Evolutionary conservation across 2,329 filamentous ascomycete species (phyloP).

Genomic region (Drechmeria coniospora): DNA sequence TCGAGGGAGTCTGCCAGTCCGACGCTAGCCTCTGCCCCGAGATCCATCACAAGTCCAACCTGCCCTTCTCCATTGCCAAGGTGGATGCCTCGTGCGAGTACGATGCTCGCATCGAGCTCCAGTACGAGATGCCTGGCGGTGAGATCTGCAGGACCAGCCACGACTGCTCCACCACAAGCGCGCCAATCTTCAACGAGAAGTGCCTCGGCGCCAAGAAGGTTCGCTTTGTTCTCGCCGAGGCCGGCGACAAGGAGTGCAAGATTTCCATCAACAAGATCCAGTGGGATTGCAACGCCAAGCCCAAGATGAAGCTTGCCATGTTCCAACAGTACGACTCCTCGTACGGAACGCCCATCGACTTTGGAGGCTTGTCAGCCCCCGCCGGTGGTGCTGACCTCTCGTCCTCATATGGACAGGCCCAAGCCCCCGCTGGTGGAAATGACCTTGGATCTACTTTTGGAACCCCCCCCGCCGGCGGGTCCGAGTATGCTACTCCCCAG

Average conservation of each 20-base stretch:
- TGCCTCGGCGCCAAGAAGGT: slow-evolving; percentile 84
- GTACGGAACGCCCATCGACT: too few species aligned
- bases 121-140: slow-evolving; percentile 76
- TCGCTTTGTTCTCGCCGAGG: slow-evolving; percentile 52
- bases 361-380: too few species aligned
- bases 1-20: slow-evolving; percentile 36
- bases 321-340: too few species aligned
- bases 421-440: too few species aligned
- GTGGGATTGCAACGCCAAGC: too few species aligned
- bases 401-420: too few species aligned
- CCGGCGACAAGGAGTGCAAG: slow-evolving; percentile 39
- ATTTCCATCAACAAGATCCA: slow-evolving; percentile 28
- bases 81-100: slow-evolving; percentile 61
- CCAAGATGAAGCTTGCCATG: too few species aligned
- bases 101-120: slow-evolving; percentile 68
- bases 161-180: slow-evolving; percentile 51
- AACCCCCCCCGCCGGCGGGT: too few species aligned
- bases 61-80: slow-evolving; percentile 54
- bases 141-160: slow-evolving; percentile 65
- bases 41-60: slow-evolving; percentile 36
- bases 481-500: too few species aligned
- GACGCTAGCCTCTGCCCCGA: slow-evolving; percentile 34
- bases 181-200: slow-evolving; percentile 65
- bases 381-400: too few species aligned
- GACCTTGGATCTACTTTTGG: too few species aligned